Evolutionary conservation across 2,329 filamentous ascomycete genomes (phyloP).

Genomic region (Aspergillus thermomutatus): DNA sequence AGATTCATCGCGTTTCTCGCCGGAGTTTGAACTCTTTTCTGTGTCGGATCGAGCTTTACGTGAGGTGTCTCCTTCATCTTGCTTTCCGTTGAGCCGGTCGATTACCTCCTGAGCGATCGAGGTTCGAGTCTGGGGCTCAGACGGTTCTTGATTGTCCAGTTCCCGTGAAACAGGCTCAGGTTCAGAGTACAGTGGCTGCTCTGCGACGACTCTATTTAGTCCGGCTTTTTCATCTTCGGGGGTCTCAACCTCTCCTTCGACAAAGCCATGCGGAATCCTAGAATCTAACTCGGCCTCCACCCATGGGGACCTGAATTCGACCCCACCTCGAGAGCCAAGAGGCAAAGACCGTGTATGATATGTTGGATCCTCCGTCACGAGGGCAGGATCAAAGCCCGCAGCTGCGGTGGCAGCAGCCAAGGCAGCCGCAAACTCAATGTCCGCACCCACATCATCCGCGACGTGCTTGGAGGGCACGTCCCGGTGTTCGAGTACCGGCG

Average conservation of each 20-base stretch:
- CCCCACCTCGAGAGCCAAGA: constrained; percentile 56
- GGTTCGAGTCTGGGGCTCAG: constrained; percentile 4
- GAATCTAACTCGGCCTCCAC: constrained; percentile 49
- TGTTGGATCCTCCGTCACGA: constrained; percentile 64
- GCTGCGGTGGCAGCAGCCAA: constrained; percentile 65
- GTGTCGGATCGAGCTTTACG: background rate
- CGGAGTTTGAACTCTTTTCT: background rate
- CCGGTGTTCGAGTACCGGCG: constrained; percentile 5
- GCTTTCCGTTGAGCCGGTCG: constrained; percentile 21
- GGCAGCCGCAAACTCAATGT: constrained; percentile 67
- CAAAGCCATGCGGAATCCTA: constrained; percentile 39
- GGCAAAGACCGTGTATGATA: constrained; percentile 64
- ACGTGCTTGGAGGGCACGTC: constrained; percentile 7
- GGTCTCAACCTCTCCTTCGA: constrained; percentile 50
- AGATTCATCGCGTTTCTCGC: background rate
- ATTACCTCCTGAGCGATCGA: constrained; percentile 24
- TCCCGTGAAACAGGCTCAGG: constrained; percentile 12
- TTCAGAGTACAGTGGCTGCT: constrained; percentile 19
- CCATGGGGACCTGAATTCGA: constrained; percentile 50
- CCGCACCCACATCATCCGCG: constrained; percentile 45
- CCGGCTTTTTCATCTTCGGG: constrained; percentile 35
- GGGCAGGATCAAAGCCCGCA: constrained; percentile 68
- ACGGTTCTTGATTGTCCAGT: background rate
- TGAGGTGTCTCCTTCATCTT: background rate
- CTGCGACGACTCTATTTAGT: constrained; percentile 10